phyloP scores from a whole-genome alignment of 345 rosid genomes.

The Litchi chinensis region DNA sequence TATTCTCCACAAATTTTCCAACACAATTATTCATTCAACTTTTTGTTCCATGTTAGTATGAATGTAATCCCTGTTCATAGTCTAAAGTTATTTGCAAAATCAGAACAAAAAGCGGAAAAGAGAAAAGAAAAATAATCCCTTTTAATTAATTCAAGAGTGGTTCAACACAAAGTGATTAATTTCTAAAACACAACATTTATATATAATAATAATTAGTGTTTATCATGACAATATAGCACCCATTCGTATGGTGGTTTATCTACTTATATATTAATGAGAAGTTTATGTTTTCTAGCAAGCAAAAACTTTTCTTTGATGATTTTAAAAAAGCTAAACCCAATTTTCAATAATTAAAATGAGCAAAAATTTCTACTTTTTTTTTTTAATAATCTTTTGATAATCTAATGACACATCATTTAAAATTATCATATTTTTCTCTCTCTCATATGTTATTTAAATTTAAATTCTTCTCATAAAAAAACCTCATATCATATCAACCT shows the following conservation, averaged over 20 bases:
- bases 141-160: not conserved
- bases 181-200: not conserved
- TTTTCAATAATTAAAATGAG: not conserved
- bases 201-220: too few relatives aligned
- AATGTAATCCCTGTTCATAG: not conserved
- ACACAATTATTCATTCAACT: not conserved
- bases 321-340: not conserved
- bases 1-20: not conserved
- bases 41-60: not conserved
- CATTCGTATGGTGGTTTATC: slow-evolving; percentile 1
- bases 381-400: too few relatives aligned
- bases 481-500: too few relatives aligned
- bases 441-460: too few relatives aligned
- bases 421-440: too few relatives aligned
- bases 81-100: not conserved
- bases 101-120: not conserved
- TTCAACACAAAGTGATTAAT: slow-evolving; percentile 7
- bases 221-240: not conserved
- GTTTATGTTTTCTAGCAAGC: not conserved
- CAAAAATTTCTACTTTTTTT: too few relatives aligned
- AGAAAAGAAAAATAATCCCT: not conserved
- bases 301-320: not conserved
- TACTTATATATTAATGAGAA: not conserved
- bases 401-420: too few relatives aligned
- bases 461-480: too few relatives aligned